A percentile compares a stretch with the other conserved stretches of the same genome.
phyloP scores from a whole-genome alignment of 441 rosid genomes.

The Erodium moschatum region DNA sequence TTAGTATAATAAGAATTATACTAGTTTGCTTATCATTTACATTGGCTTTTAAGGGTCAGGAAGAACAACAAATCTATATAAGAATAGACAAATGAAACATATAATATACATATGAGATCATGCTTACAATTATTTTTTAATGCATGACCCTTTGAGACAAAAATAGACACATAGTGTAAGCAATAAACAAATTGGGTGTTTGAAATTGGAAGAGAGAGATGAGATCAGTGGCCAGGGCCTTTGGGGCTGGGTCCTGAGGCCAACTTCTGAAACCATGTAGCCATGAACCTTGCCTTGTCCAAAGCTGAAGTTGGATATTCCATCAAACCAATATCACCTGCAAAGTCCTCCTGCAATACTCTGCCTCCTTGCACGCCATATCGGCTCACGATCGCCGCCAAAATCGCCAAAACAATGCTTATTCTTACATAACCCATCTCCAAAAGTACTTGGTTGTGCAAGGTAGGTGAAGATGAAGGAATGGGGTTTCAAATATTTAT shows the following conservation, averaged over 20 bases:
- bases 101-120: too few species aligned
- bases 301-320: slow-evolving; percentile 27
- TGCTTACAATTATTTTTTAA: too few species aligned
- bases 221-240: slow-evolving; percentile 34
- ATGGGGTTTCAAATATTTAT: slow-evolving; percentile 18
- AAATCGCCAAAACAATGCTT: slow-evolving; percentile 18
- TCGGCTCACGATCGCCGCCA: slow-evolving; percentile 20
- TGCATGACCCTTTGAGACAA: neutral
- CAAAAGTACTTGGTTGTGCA: neutral
- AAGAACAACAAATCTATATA: too few species aligned
- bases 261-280: slow-evolving; percentile 31
- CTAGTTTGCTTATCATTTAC: too few species aligned
- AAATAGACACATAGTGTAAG: neutral
- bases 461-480: neutral
- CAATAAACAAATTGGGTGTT: neutral
- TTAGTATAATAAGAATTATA: too few species aligned
- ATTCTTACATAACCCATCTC: slow-evolving; percentile 23
- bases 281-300: slow-evolving; percentile 33
- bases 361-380: slow-evolving; percentile 25
- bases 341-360: slow-evolving; percentile 31
- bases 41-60: too few species aligned
- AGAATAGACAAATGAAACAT: too few species aligned
- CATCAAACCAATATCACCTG: slow-evolving; percentile 21
- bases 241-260: slow-evolving; percentile 44
- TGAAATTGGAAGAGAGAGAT: neutral